These are phyloP conservation scores for Aphanomyces cochlioides DNA, from an alignment of 352 stramenopile species.

Conservation along the genomic window DNA sequence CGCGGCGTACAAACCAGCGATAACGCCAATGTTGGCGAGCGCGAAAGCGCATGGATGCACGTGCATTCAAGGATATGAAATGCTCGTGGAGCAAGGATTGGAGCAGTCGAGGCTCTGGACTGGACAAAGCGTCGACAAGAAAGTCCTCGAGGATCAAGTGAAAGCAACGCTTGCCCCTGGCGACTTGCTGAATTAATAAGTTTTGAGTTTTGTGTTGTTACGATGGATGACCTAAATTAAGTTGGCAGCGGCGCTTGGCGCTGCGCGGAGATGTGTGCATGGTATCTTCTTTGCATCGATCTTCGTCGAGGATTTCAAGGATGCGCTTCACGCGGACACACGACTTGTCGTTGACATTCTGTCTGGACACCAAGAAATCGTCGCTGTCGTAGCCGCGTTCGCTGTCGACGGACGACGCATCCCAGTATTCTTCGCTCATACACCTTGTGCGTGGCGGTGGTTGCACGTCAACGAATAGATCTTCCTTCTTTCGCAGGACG, in stretches of 20 bases:
- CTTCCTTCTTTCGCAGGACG: slow-evolving; percentile 23
- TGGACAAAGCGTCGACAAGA: slow-evolving; percentile 48
- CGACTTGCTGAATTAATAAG: slow-evolving; percentile 1
- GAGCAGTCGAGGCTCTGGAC: slow-evolving; percentile 96
- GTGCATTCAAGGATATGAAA: slow-evolving; percentile 95
- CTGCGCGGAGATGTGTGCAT: slow-evolving; percentile 24
- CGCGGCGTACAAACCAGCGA: slow-evolving; percentile 96
- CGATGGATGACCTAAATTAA: neutral
- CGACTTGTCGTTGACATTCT: neutral
- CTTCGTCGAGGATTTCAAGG: slow-evolving; percentile 70
- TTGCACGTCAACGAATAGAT: neutral
- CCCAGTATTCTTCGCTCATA: slow-evolving; percentile 9
- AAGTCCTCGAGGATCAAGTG: slow-evolving; percentile 45
- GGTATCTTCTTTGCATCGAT: slow-evolving; percentile 36
- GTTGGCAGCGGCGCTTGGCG: slow-evolving; percentile 9
- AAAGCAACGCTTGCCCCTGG: neutral
- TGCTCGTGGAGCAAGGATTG: slow-evolving; percentile 97
- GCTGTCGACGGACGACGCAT: neutral
- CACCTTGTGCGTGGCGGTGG: slow-evolving; percentile 3
- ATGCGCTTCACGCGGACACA: slow-evolving; percentile 47
- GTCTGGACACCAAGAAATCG: neutral
- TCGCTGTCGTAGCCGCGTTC: slow-evolving; percentile 5
- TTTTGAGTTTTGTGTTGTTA: neutral
- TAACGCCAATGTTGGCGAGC: slow-evolving; percentile 91
- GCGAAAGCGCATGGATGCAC: slow-evolving; percentile 74